Base-by-base conservation (phyloP, 192 early-diverging fungal genomes). In the Coemansia sp. region DNA sequence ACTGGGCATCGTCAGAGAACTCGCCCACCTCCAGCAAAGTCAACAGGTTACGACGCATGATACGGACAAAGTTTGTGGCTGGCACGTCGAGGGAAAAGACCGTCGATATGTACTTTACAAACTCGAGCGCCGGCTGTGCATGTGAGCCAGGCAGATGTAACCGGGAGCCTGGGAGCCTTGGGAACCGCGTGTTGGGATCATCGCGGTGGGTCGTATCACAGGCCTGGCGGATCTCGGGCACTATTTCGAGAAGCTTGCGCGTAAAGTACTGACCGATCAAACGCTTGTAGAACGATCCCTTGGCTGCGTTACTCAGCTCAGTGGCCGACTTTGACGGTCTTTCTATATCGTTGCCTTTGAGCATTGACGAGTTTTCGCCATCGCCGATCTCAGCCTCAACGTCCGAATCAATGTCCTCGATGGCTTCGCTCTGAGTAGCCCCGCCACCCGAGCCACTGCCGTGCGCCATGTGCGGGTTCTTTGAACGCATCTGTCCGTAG, bases 21-120 rank as follows among this genome's bases (percentile, higher is more conserved):
- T 98, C 95, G 46, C 89, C 82, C 27, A 85, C 53, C 7, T 81
- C 82, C 9, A 95, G 80, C 45, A 91, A 39, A 23, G 63, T 78
- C 37, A 97, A 55, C 46, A 86, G 55, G 56, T 92, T 91, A 15
- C 90, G 81, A 23, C 89, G 87, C 69, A 98, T 68, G 4, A 87
- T 67, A 2, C 90, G 82, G 11, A 92, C 93, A 55, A 93, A 82
- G 25, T 81, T 74, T 47, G 88, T 81, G n/a, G 93, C 67, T 0
- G 73, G 58, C 2, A 53, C 53, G 32, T 97, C 90, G 4, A 98
- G 72, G n/a, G 76, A 79, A 34, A 98, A 72, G 1, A 95, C 85
- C 1, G 85, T 83, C 27, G 79, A 67, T 1, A 93, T 53, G 44
- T 80, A 81, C 51, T 95, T 95, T 25, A 89, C 70, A 53, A 94